A percentile compares a stretch with the other conserved stretches of the same genome.
These are phyloP conservation scores for Leccinum variabile DNA, from an alignment of 1,284 basidiomycete genomes.

Conservation along the genomic window DNA sequence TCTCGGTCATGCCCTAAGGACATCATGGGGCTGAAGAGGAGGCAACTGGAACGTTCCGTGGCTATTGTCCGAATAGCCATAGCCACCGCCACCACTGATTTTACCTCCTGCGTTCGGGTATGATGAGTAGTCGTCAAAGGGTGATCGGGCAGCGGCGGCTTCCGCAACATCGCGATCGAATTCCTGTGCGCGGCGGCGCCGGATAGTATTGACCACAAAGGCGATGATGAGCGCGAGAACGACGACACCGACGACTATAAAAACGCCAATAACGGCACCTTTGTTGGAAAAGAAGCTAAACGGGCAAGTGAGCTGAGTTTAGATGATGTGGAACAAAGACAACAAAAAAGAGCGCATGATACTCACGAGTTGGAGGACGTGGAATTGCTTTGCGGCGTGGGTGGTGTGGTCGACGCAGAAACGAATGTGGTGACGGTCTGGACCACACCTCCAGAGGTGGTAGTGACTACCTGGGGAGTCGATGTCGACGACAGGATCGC, in stretches of 20 bases:
- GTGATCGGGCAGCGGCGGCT: constrained; percentile 54
- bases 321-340: not conserved
- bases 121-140: constrained; percentile 41
- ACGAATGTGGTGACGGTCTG: constrained; percentile 14
- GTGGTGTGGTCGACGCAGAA: not conserved
- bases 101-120: constrained; percentile 31
- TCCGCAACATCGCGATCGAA: constrained; percentile 71
- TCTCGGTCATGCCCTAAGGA: constrained; percentile 54
- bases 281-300: constrained; percentile 71
- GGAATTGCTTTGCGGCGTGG: not conserved
- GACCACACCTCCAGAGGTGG: constrained; percentile 10
- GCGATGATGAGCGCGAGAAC: constrained; percentile 51
- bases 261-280: constrained; percentile 68
- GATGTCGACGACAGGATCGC: not conserved
- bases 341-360: not conserved
- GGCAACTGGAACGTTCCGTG: constrained; percentile 63
- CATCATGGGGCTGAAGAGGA: constrained; percentile 41
- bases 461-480: constrained; percentile 10
- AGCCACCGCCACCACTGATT: constrained; percentile 20
- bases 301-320: constrained; percentile 11
- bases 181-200: constrained; percentile 59
- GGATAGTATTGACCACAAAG: constrained; percentile 48
- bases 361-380: constrained; percentile 30
- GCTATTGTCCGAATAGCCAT: constrained; percentile 56
- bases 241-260: constrained; percentile 65